These are phyloP conservation scores for Exserohilum rostratum DNA, from an alignment of 2,329 filamentous ascomycete species.

Conservation along the genomic window DNA sequence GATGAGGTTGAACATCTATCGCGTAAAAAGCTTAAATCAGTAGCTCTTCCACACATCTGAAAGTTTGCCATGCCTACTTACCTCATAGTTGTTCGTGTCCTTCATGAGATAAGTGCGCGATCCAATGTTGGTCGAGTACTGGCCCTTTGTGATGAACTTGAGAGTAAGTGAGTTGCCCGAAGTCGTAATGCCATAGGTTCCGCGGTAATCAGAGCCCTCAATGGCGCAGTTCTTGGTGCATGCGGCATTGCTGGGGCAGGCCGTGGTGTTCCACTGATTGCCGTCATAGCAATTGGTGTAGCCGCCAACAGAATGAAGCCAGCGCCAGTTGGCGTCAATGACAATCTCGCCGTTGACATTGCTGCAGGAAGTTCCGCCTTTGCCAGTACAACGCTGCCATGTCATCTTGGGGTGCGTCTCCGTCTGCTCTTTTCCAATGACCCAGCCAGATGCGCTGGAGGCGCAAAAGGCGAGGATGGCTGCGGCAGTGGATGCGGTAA, in stretches of 20 bases:
- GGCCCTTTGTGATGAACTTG: conserved; percentile 62
- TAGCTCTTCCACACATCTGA: too few species aligned
- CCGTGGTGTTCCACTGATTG: conserved; percentile 48
- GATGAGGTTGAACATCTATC: conserved; percentile 43
- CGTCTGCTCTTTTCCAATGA: conserved; percentile 42
- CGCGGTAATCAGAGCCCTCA: conserved; percentile 51
- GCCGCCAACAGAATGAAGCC: conserved; percentile 50
- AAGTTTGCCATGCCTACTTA: not conserved
- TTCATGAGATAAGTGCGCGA: conserved; percentile 47
- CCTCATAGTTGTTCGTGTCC: conserved; percentile 34
- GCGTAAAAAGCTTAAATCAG: not conserved
- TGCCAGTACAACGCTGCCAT: conserved; percentile 50
- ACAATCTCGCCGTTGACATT: conserved; percentile 44
- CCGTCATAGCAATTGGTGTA: conserved; percentile 50
- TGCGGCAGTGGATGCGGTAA: conserved; percentile 26
- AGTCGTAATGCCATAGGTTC: conserved; percentile 58
- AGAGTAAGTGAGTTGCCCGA: conserved; percentile 60
- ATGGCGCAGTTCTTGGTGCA: conserved; percentile 46
- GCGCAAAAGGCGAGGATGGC: conserved; percentile 33
- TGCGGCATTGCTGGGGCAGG: conserved; percentile 42
- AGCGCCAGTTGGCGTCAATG: conserved; percentile 56
- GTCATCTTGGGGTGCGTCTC: conserved; percentile 51
- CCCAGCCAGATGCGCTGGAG: conserved; percentile 40
- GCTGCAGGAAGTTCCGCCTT: conserved; percentile 41
- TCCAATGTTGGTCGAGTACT: conserved; percentile 48